Evolutionary conservation across 108 stramenopile species (phyloP), one percentile per base, ranked within the genome.

Genomic region (Fistulifera solaris): DNA sequence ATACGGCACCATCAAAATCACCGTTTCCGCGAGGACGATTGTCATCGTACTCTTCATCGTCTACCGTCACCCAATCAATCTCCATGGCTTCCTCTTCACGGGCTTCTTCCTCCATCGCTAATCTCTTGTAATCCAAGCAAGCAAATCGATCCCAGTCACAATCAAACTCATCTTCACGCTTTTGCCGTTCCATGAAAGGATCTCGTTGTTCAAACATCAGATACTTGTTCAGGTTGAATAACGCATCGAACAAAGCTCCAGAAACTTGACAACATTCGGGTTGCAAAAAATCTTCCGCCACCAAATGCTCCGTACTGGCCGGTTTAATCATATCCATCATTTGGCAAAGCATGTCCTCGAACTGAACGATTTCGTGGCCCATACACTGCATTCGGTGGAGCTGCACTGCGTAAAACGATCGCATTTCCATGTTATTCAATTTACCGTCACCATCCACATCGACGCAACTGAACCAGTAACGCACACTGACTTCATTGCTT

Each of bases 301-400:
- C 59, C 17, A 96, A 54, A 42, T 56, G 58, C 22, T 86, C 80
- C 13, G 56, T 31, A 28, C 67, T 60, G 18, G 61, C 46, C 0
- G 92, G 88, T 52, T 87, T 93, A 62, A 99, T 89, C 94, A 99
- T 93, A 69, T 99, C 98, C 77, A 88, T 89, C 93, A 97, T 96
- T 69, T 99, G 98, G 65, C 96, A 98, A 21, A 98, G 62, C 68
- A 99, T 89, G 66, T 99, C 98, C 59, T 92, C 95, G 52, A 96
- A 97, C 12, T 88, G 82, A 0, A 99, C 92, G 15, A 90, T 80
- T 65, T 99, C 98, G 62, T 97, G 95, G 14, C 96, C 96, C 75
- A 97, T 89, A 44, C 90, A 92, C 62, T 94, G 92, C 94, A 99
- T 94, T 17, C 96, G 77, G 52, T 96, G 92, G 17, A 87, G 57